A percentile compares a stretch with the other conserved stretches of the same genome.
Evolutionary conservation across 306 rosid species (phyloP).

Genomic region (Styphnolobium japonicum): DNA sequence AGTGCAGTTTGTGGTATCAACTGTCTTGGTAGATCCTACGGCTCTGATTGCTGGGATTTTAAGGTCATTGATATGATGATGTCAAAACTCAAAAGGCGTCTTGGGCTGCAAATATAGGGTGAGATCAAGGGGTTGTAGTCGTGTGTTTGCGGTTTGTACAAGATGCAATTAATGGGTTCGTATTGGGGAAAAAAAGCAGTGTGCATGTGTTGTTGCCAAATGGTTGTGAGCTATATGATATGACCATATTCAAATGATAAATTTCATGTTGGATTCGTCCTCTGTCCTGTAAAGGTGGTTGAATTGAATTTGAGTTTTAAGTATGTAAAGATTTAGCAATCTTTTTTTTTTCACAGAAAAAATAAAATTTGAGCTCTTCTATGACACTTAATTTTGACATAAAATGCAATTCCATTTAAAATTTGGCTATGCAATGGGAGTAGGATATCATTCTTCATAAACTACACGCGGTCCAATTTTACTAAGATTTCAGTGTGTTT

Average conservation of each 20-base stretch:
- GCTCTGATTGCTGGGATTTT: conserved; percentile 61
- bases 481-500: no score
- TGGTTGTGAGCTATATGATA: neutral
- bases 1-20: conserved; percentile 59
- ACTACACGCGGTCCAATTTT: no score
- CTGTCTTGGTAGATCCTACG: conserved; percentile 69
- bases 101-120: no score
- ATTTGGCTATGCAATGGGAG: no score
- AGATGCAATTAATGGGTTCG: neutral
- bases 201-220: neutral
- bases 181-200: neutral
- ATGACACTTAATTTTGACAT: neutral
- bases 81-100: no score
- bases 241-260: neutral
- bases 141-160: neutral
- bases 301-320: neutral
- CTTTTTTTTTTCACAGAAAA: no score
- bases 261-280: neutral
- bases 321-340: neutral
- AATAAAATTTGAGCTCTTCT: neutral
- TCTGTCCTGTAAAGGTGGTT: neutral
- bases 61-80: conserved; percentile 35
- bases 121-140: neutral
- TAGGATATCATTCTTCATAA: no score
- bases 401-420: no score